These are phyloP conservation scores for Sporothrix curviconia DNA, from an alignment of 2,329 filamentous ascomycete species.

Conservation along the genomic window DNA sequence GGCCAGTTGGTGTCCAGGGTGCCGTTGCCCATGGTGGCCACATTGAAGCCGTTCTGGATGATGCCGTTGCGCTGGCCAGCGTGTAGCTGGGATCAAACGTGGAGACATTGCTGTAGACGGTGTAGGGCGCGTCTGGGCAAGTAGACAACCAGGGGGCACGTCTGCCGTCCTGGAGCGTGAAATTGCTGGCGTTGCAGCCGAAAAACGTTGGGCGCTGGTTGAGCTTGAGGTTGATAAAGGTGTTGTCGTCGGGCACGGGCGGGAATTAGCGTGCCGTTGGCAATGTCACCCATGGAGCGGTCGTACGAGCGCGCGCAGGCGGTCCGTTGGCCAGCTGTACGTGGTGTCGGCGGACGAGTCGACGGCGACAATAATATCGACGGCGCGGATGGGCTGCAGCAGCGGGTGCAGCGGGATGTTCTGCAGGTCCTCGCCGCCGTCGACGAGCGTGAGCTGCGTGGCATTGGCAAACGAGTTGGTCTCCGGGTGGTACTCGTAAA, in stretches of 20 bases:
- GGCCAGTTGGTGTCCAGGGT: conserved; percentile 71
- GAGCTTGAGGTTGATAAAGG: conserved; percentile 51
- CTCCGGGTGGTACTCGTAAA: conserved; percentile 43
- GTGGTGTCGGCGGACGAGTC: conserved; percentile 58
- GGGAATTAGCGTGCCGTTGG: conserved; percentile 53
- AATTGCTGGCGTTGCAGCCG: conserved; percentile 45
- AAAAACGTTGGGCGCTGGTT: conserved; percentile 58
- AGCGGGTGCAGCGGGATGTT: conserved; percentile 48
- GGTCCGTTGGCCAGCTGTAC: conserved; percentile 53
- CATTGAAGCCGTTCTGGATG: conserved; percentile 79
- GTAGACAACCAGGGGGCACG: conserved; percentile 47
- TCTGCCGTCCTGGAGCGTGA: conserved; percentile 21
- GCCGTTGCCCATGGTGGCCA: conserved; percentile 75
- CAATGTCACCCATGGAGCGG: conserved; percentile 41
- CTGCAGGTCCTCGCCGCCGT: conserved; percentile 44
- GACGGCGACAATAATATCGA: conserved; percentile 59
- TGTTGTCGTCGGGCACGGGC: conserved; percentile 46
- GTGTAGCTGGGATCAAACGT: conserved; percentile 67
- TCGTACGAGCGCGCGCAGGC: conserved; percentile 54
- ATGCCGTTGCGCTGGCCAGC: conserved; percentile 65
- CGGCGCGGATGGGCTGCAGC: conserved; percentile 41
- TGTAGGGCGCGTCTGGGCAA: conserved; percentile 80
- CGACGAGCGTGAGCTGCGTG: conserved; percentile 38
- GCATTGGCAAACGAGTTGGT: conserved; percentile 32
- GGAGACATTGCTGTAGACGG: conserved; percentile 67